A percentile compares a stretch with the other conserved stretches of the same genome.
Conservation (phyloP, 805 yeast genomes). For the Kurtzmaniella cleridarum region DNA sequence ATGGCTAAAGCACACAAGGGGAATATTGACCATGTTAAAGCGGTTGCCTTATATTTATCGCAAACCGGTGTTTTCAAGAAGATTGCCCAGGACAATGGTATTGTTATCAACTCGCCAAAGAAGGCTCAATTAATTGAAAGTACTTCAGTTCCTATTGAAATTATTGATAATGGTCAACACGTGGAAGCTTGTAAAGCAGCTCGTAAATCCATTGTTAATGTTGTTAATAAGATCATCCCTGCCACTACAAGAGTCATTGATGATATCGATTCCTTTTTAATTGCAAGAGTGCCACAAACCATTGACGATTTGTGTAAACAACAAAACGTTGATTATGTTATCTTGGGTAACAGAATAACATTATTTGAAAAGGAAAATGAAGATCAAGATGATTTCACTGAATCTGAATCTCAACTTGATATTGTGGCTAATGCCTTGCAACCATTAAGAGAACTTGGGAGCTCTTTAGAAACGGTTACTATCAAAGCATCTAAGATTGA, state of each 20-base stretch:
- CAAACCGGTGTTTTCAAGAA: constrained; percentile 42
- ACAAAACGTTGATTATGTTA: constrained; percentile 51
- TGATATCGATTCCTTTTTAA: constrained; percentile 65
- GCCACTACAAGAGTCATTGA: constrained; percentile 48
- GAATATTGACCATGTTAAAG: constrained; percentile 67
- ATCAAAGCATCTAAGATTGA: constrained; percentile 48
- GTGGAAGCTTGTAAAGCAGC: constrained; percentile 51
- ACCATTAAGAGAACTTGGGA: constrained; percentile 53
- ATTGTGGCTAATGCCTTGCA: constrained; percentile 52
- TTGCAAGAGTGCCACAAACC: constrained; percentile 38
- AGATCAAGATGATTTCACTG: constrained; percentile 64
- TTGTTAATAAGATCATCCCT: constrained; percentile 73
- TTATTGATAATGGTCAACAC: constrained; percentile 46
- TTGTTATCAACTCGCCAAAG: constrained; percentile 35
- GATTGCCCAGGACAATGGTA: constrained; percentile 34
- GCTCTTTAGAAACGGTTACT: constrained; percentile 44
- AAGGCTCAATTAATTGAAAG: constrained; percentile 32
- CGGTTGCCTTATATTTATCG: constrained; percentile 62
- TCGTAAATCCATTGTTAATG: constrained; percentile 65
- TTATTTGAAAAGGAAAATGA: constrained; percentile 40
- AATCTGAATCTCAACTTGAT: constrained; percentile 50
- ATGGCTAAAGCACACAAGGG: constrained; percentile 88
- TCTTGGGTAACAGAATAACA: constrained; percentile 49
- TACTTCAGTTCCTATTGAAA: constrained; percentile 52
- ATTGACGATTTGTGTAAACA: constrained; percentile 38